Evolutionary conservation across 1,139 yeast genomes (phyloP).

Genomic region (Debaryomycetaceae sp.): DNA sequence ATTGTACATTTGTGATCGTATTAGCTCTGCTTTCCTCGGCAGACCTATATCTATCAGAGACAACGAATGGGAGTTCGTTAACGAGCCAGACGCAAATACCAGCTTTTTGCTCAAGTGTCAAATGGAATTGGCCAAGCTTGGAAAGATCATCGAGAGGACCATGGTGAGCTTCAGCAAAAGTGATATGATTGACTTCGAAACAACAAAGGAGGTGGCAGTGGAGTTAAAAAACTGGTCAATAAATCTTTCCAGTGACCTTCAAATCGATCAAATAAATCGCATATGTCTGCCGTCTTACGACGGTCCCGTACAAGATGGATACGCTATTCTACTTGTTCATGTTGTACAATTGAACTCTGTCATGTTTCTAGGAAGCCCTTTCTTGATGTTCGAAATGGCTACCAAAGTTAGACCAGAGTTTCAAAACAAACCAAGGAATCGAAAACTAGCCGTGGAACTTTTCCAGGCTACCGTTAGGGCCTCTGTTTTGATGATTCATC

Average conservation of each 20-base stretch:
- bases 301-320: constrained; percentile 17
- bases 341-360: constrained; percentile 39
- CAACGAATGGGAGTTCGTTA: constrained; percentile 32
- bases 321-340: constrained; percentile 29
- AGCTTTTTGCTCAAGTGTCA: constrained; percentile 14
- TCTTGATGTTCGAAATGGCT: constrained; percentile 30
- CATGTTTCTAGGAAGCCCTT: constrained; percentile 43
- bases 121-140: constrained; percentile 12
- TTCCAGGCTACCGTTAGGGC: constrained; percentile 14
- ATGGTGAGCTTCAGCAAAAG: constrained; percentile 27
- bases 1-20: constrained; percentile 37
- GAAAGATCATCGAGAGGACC: constrained; percentile 28
- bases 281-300: constrained; percentile 3
- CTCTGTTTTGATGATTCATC: constrained; percentile 12
- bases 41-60: constrained; percentile 38
- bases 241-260: constrained; percentile 22
- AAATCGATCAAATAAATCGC: constrained; percentile 8
- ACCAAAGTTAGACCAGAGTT: constrained; percentile 6
- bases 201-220: constrained; percentile 36
- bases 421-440: constrained; percentile 9
- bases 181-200: constrained; percentile 28
- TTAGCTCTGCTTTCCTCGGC: constrained; percentile 37
- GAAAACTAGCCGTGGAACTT: constrained; percentile 9
- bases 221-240: constrained; percentile 38
- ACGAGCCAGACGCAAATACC: constrained; percentile 1